These are phyloP conservation scores for Didymosphaeria variabile DNA, from an alignment of 2,329 filamentous ascomycete species.

Conservation along the genomic window DNA sequence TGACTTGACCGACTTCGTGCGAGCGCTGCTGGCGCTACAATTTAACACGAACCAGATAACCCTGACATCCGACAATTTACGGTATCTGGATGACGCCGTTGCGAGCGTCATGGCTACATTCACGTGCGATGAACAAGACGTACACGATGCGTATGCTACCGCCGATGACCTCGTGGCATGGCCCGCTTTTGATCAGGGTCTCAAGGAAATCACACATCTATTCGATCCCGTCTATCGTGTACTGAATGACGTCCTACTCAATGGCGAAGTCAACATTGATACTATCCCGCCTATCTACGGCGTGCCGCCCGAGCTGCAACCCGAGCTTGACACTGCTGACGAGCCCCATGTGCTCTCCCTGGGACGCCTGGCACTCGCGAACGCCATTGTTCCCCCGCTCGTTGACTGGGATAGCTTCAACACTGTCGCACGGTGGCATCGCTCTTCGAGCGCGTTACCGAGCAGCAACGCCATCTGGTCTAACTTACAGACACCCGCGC, in stretches of 20 bases:
- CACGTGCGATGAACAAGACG: not conserved
- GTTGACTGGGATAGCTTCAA: slow-evolving; percentile 3
- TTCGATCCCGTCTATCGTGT: slow-evolving; percentile 9
- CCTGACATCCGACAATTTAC: not conserved
- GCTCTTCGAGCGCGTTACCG: not conserved
- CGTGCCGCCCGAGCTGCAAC: not conserved
- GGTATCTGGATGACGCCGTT: not conserved
- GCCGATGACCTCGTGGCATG: not conserved
- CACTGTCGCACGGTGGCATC: slow-evolving; percentile 1
- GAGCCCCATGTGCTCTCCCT: not conserved
- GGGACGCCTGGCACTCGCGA: not conserved
- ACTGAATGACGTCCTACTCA: not conserved
- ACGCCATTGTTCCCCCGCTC: not conserved
- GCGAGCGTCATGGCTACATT: slow-evolving; percentile 3
- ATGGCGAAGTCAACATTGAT: not conserved
- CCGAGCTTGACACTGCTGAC: not conserved
- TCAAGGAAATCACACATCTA: not conserved
- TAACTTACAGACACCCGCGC: not conserved
- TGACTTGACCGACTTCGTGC: not conserved
- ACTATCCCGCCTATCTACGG: not conserved
- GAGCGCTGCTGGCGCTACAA: not conserved
- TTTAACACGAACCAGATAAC: not conserved
- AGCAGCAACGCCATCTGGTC: slow-evolving; percentile 5
- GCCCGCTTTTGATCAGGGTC: slow-evolving; percentile 3
- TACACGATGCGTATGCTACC: not conserved